Evolutionary conservation across 2,329 filamentous ascomycete species (phyloP).

Genomic region (Aaosphaeria arxii): DNA sequence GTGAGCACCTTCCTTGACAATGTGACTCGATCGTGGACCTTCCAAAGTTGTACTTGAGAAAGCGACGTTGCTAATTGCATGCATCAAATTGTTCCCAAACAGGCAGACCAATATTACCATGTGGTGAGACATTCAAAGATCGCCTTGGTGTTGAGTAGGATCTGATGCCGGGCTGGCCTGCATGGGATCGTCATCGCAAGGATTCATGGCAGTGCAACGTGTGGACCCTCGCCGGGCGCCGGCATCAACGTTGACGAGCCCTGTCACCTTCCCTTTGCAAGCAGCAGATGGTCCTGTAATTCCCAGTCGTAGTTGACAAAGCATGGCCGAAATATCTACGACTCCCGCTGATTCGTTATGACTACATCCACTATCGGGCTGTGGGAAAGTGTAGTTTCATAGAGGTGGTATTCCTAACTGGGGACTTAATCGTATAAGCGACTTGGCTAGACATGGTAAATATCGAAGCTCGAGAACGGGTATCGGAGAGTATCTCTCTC

Average conservation of each 20-base stretch:
- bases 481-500: no score
- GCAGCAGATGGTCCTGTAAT: no score
- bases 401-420: no score
- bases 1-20: no score
- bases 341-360: no score
- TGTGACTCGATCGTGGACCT: slow-evolving; percentile 6
- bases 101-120: slow-evolving; percentile 10
- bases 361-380: no score
- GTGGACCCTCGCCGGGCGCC: not conserved
- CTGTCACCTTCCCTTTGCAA: not conserved
- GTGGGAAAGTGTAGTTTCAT: no score
- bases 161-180: slow-evolving; percentile 7
- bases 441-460: no score
- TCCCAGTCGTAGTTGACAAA: no score
- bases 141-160: slow-evolving; percentile 9
- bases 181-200: slow-evolving; percentile 6
- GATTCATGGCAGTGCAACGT: slow-evolving; percentile 7
- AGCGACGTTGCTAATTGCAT: slow-evolving; percentile 6
- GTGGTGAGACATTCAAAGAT: slow-evolving; percentile 13
- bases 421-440: no score
- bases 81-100: slow-evolving; percentile 9
- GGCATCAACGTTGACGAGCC: not conserved
- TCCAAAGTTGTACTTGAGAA: slow-evolving; percentile 9
- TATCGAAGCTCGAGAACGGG: no score
- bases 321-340: no score